phyloP scores from a whole-genome alignment of 2,329 filamentous ascomycete species.

The Bipolaris cookei region DNA sequence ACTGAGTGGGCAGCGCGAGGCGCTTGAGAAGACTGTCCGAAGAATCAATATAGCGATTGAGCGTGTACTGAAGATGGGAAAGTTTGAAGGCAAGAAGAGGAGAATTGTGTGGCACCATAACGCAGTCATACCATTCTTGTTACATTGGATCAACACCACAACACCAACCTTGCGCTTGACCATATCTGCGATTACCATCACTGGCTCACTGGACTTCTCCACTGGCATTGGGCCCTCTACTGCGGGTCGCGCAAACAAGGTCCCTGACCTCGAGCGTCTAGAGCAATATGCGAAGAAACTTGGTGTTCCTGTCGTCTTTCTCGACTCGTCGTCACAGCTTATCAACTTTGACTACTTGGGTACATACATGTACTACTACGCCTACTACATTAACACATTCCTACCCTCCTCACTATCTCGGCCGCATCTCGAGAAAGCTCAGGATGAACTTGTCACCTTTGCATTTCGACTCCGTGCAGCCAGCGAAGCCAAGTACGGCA shows the following conservation, averaged over 20 bases:
- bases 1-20: constrained; percentile 15
- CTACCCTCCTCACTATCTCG: constrained; percentile 27
- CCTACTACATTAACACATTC: constrained; percentile 41
- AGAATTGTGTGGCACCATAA: constrained; percentile 47
- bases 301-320: constrained; percentile 36
- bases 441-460: constrained; percentile 40
- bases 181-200: constrained; percentile 35
- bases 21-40: constrained; percentile 25
- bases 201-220: constrained; percentile 29
- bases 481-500: constrained; percentile 26
- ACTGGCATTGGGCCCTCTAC: constrained; percentile 28
- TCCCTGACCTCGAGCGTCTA: constrained; percentile 31
- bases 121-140: constrained; percentile 35
- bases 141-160: constrained; percentile 40
- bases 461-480: constrained; percentile 36
- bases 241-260: constrained; percentile 30
- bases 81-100: constrained; percentile 13
- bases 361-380: constrained; percentile 43
- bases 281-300: constrained; percentile 34
- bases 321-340: constrained; percentile 33
- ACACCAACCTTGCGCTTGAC: constrained; percentile 28
- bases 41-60: constrained; percentile 36
- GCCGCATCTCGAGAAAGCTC: constrained; percentile 33
- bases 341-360: constrained; percentile 30
- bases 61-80: constrained; percentile 25